These are phyloP conservation scores for Populus trichocarpa DNA, from an alignment of 441 rosid species.

Conservation along the genomic window DNA sequence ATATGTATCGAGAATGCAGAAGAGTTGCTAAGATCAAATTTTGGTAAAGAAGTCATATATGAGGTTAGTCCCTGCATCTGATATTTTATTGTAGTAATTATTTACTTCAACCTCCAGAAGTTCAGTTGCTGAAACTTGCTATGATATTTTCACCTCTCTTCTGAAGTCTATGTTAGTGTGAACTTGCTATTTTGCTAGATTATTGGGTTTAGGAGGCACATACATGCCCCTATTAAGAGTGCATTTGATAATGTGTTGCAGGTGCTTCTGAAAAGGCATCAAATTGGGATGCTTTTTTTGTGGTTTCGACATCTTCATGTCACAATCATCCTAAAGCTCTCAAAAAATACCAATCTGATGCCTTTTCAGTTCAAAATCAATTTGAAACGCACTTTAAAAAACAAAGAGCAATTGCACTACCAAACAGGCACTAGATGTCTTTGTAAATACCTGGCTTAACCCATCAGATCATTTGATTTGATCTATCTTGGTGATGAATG, in stretches of 20 bases:
- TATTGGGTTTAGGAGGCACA: background rate
- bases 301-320: too few relatives aligned
- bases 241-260: too few relatives aligned
- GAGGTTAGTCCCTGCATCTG: slow-evolving; percentile 46
- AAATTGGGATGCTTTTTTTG: too few relatives aligned
- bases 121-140: background rate
- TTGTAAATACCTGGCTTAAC: background rate
- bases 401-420: too few relatives aligned
- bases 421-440: background rate
- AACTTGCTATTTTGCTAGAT: slow-evolving; percentile 2
- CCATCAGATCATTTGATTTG: background rate
- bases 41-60: slow-evolving; percentile 74
- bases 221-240: background rate
- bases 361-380: background rate
- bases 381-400: too few relatives aligned
- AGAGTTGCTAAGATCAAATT: slow-evolving; percentile 71
- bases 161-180: background rate
- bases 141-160: background rate
- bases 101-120: background rate
- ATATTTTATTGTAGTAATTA: background rate
- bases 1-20: slow-evolving; percentile 60
- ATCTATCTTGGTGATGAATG: slow-evolving; percentile 13
- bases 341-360: too few relatives aligned
- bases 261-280: too few relatives aligned
- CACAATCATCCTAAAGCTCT: too few relatives aligned